Base-by-base conservation (phyloP, 257 asterid species). In the Scutellaria galericulata region DNA sequence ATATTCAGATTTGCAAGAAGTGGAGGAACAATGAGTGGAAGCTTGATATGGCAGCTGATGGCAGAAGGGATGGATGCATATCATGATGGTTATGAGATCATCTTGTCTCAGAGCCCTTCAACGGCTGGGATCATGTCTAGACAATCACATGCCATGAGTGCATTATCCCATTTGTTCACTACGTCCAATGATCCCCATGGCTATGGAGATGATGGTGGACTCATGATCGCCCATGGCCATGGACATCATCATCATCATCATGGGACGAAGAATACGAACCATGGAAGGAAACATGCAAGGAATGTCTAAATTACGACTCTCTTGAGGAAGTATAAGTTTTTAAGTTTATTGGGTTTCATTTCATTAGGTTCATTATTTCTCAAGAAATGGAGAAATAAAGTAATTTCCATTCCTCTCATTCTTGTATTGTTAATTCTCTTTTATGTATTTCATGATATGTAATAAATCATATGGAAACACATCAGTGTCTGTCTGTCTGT, bases 41-140 rank as follows among this genome's bases (percentile, higher is more conserved):
- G 91, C 72, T 12, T 92, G 64, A 84, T 90, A 5, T 92, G 98
- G 98, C 98, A 92, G 57, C 45, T 90, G 5, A 76, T 90, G 82
- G 94, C 91, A 0, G 53, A 79, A 24, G 91, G 87, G 13, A 90
- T 92, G 96, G 92, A 86, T 1, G 68, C 66, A 0, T 92, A 80
- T 7, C n/a, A 78, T 5, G 98, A 90, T 54, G 96, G 98, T 0
- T 92, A 88, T 44, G 73, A 77, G 6, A 86, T 92, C 42, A 68
- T 86, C 20, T 72, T 92, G 42, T 74, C 88, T 0, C 75, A 80
- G 10, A 70, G 12, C 66, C 92, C 90, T 3, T 81, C 98, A 0
- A 92, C 90, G 12, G 82, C 88, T 20, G 73, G 66, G 48, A 52
- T 91, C 75, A 83, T 91, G 27, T 74, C 89, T 0, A 60, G 75